These are phyloP conservation scores for Ceriops tagal DNA, from an alignment of 345 rosid species.

Conservation along the genomic window DNA sequence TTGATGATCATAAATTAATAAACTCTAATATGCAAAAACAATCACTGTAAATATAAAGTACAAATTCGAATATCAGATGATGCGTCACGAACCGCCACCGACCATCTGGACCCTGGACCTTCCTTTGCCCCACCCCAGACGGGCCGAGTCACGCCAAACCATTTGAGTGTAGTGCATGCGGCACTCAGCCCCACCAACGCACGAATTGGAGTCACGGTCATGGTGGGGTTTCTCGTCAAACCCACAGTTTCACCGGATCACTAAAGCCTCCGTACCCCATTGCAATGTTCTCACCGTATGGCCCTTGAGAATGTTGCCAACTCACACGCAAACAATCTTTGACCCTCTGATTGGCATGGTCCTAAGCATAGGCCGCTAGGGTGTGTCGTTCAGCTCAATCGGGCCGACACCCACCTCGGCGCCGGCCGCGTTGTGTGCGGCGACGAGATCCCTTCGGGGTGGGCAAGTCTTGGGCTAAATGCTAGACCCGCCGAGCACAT, in stretches of 20 bases:
- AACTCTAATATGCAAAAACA: too few relatives aligned
- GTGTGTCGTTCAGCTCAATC: slow-evolving; percentile 8
- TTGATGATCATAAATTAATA: too few relatives aligned
- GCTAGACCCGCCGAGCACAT: background rate
- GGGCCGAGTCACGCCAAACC: slow-evolving; percentile 16
- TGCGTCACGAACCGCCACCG: background rate
- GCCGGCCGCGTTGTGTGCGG: slow-evolving; percentile 20
- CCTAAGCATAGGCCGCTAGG: slow-evolving; percentile 20
- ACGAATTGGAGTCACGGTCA: slow-evolving; percentile 46
- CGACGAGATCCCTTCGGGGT: slow-evolving; percentile 3
- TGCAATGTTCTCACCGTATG: slow-evolving; percentile 24
- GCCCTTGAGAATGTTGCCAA: slow-evolving; percentile 18
- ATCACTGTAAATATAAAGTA: too few relatives aligned
- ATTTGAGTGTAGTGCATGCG: slow-evolving; percentile 25
- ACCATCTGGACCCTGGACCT: slow-evolving; percentile 1
- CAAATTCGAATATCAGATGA: too few relatives aligned
- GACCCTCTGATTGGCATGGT: slow-evolving; percentile 1
- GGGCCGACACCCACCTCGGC: slow-evolving; percentile 12
- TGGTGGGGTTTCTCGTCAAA: slow-evolving; percentile 48
- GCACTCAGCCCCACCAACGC: slow-evolving; percentile 35
- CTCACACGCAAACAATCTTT: slow-evolving; percentile 13
- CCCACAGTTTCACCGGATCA: too few relatives aligned
- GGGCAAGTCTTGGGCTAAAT: slow-evolving; percentile 1
- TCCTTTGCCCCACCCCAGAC: slow-evolving; percentile 23
- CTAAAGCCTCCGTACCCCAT: slow-evolving; percentile 3